Evolutionary conservation across 441 rosid genomes (phyloP).

Genomic region (Aquilaria agallochum): DNA sequence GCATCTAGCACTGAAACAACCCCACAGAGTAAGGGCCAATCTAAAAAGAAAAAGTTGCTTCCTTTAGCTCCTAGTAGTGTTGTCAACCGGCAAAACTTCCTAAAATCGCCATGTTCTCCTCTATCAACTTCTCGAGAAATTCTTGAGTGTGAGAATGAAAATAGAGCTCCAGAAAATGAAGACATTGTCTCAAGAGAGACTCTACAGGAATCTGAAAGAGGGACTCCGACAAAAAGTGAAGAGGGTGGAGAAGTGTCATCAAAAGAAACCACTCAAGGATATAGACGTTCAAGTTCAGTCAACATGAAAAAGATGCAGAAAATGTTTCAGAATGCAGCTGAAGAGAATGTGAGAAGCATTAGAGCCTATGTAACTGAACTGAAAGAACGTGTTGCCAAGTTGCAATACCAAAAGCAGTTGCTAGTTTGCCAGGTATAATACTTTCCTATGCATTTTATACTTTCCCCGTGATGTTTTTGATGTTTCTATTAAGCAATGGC

Average conservation of each 20-base stretch:
- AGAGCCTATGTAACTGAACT: conserved; percentile 89
- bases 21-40: conserved; percentile 62
- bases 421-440: conserved; percentile 90
- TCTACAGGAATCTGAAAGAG: conserved; percentile 53
- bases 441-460: neutral
- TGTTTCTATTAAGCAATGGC: conserved; percentile 2
- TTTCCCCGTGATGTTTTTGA: neutral
- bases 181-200: conserved; percentile 33
- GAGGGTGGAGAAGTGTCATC: conserved; percentile 85
- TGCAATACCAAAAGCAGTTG: conserved; percentile 98
- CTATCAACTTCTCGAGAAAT: conserved; percentile 76
- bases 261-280: conserved; percentile 76
- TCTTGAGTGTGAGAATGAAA: conserved; percentile 51
- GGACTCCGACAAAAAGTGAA: conserved; percentile 71
- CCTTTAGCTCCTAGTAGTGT: conserved; percentile 80
- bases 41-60: conserved; percentile 79
- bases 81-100: conserved; percentile 62
- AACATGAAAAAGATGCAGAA: conserved; percentile 99
- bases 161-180: conserved; percentile 72
- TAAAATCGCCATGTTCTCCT: conserved; percentile 93
- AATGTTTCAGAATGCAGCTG: conserved; percentile 98
- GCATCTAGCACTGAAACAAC: conserved; percentile 43
- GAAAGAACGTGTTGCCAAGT: conserved; percentile 97
- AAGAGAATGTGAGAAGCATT: conserved; percentile 97
- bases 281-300: conserved; percentile 77